phyloP scores from a whole-genome alignment of 2,329 filamentous ascomycete genomes.

The Aspergillus quadricinctus region DNA sequence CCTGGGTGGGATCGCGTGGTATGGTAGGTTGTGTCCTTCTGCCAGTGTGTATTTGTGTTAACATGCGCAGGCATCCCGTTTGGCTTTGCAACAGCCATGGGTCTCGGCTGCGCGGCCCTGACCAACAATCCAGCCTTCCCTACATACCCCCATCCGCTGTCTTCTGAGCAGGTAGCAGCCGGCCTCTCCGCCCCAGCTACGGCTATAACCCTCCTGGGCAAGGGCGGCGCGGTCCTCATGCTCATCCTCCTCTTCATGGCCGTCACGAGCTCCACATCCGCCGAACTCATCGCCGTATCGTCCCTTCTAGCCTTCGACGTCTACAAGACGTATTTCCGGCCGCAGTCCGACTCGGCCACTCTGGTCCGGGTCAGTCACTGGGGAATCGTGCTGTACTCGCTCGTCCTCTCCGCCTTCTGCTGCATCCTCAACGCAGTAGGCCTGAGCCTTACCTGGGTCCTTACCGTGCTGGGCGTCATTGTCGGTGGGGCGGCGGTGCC shows the following conservation, averaged over 20 bases:
- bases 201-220: conserved; percentile 34
- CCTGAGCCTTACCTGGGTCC: conserved; percentile 38
- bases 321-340: conserved; percentile 48
- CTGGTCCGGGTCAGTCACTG: conserved; percentile 50
- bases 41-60: no score
- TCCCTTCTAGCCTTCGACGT: conserved; percentile 52
- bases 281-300: conserved; percentile 49
- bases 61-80: conserved; percentile 39
- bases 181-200: conserved; percentile 34
- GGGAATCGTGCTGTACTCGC: conserved; percentile 46
- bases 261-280: conserved; percentile 44
- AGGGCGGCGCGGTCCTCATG: conserved; percentile 31
- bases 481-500: conserved; percentile 38
- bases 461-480: conserved; percentile 39
- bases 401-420: conserved; percentile 41
- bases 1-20: conserved; percentile 37
- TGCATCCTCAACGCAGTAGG: conserved; percentile 34
- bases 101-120: conserved; percentile 43
- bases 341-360: conserved; percentile 40
- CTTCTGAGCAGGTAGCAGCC: conserved; percentile 25
- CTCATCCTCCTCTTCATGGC: conserved; percentile 38
- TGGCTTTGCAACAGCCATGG: conserved; percentile 47
- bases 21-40: no score
- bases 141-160: conserved; percentile 43
- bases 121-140: conserved; percentile 47